Evolutionary conservation across 495 filamentous ascomycete species (phyloP), one percentile per base, ranked within the genome.

Genomic region (Coniosporium apollinis): DNA sequence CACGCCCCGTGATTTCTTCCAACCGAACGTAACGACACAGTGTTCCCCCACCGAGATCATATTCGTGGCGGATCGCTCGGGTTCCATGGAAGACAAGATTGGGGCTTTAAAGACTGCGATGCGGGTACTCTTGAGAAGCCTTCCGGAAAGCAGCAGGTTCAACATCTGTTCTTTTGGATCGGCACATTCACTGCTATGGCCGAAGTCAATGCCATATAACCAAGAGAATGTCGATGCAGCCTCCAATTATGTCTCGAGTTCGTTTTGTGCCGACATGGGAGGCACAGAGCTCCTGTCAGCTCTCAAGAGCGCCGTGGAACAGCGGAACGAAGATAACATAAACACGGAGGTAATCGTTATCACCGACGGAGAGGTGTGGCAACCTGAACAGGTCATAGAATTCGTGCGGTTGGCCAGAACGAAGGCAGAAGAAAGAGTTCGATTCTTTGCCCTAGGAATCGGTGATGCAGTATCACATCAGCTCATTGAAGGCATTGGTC

Each of bases 151-250:
- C 0, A 55, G 70, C 33, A 69, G 66, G 46, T 82, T 84, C 59
- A 82, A 84, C 51, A 80, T 83, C 39, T 75, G 70, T 50, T 79
- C 72, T 1, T 84, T 84, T 41, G 78, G 78, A 5, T 55, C 35
- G 15, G 7, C 13, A 0, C 43, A 66, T 41, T 47, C 52, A 0
- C 71, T 76, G 36, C 57, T 83, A 8, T 85, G 77, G 66, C 29
- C 52, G 0, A 62, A 57, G 6, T 76, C 70, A 25, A 54, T 60
- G 38, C 49, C 51, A 0, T 83, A 81, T 43, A 61, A 59, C 15
- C 51, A 63, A 18, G 45, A 45, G 0, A 68, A 55, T 5, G 49
- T 82, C 3, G 39, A 62, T 0, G 30, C 60, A 34, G 78, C 79
- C 0, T 46, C 66, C 4, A 9, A 13, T 0, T 62, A 74, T 43